Evolutionary conservation across 1,284 basidiomycete genomes (phyloP), one percentile per base, ranked within the genome.

Genomic region (Wolfiporia cocos): DNA sequence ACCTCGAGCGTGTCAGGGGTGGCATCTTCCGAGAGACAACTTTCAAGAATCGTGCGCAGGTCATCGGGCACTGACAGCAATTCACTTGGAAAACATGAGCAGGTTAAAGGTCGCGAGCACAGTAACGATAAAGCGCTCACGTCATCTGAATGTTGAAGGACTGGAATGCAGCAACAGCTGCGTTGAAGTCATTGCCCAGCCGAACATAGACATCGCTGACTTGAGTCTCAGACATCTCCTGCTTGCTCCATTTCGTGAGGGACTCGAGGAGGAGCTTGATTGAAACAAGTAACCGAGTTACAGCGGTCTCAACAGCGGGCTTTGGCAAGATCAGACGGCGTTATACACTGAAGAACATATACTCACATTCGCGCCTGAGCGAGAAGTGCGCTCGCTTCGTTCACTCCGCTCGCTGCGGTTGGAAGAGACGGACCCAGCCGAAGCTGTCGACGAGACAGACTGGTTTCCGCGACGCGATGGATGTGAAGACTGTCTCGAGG

Each of bases 201-300:
- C 86, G 80, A 41, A 99, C 96, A 63, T 99, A 99, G 44, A 96
- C 88, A 63, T 98, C 92, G 70, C 92, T 96, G 53, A 99, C 93
- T 54, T 90, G 71, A 21, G 70, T 71, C 59, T 99, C 95, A 41
- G 81, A 74, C 47, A 90, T 74, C 48, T 82, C 73, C 35, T 80
- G 69, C 42, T 76, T 73, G 57, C 89, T 90, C 93, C 93, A 97
- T 65, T 82, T 72, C 9, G 92, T 94, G 44, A 99, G 73, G 0
- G 90, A 79, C 61, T 97, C 94, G 31, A 99, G 76, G 20, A 99
- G 78, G 57, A 92, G 82, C 62, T 98, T 97, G 50, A 97, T 98
- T 17, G 92, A 87, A 2, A 99, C 92, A 11, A 99, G 76, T 17
- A 99, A 75, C 40, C 92, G 80, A 11, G 95, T 98, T 22, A 98